phyloP scores from a whole-genome alignment of 2,329 filamentous ascomycete species.

The Phaeosphaeria sp. region DNA sequence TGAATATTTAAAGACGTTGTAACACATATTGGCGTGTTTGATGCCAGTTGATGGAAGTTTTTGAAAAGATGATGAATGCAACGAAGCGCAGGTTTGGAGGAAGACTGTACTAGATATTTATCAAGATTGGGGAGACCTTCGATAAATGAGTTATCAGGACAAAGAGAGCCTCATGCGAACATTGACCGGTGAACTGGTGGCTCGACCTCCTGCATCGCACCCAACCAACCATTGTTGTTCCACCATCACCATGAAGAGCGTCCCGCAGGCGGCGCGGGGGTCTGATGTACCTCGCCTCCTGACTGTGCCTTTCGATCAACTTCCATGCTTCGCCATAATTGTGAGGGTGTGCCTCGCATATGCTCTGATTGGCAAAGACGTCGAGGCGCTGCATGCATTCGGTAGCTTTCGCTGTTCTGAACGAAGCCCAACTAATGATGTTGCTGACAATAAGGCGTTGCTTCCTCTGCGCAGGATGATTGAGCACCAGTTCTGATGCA shows the following conservation, averaged over 20 bases:
- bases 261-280: not conserved
- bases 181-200: conserved; percentile 7
- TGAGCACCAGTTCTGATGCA: too few species aligned
- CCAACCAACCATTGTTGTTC: conserved; percentile 2
- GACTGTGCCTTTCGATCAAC: not conserved
- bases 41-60: too few species aligned
- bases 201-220: not conserved
- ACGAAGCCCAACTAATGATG: not conserved
- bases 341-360: not conserved
- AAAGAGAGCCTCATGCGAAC: not conserved
- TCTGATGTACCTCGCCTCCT: not conserved
- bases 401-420: not conserved
- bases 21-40: too few species aligned
- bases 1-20: too few species aligned
- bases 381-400: not conserved
- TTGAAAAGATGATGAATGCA: not conserved
- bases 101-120: not conserved
- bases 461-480: not conserved
- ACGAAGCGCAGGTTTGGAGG: not conserved
- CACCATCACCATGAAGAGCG: not conserved
- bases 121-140: not conserved
- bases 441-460: not conserved
- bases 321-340: not conserved
- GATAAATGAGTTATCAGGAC: not conserved
- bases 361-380: not conserved